Evolutionary conservation across 805 yeast species (phyloP).

Genomic region (Candida loeiensis): DNA sequence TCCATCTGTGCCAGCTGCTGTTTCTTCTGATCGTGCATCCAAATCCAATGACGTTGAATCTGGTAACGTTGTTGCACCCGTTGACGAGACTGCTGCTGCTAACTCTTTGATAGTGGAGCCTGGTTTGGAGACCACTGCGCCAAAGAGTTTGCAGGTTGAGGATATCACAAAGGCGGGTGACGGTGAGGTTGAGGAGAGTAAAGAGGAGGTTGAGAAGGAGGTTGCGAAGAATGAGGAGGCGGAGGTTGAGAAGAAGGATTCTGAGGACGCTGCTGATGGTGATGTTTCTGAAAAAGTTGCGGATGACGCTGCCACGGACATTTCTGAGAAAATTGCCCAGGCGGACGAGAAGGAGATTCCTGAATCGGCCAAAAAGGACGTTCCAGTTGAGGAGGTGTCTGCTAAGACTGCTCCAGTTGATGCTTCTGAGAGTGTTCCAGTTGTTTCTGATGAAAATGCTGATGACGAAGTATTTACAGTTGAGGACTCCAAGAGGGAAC

Average conservation of each 20-base stretch:
- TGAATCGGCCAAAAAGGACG: background rate
- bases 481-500: background rate
- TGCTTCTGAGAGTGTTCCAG: constrained; percentile 6
- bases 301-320: constrained; percentile 5
- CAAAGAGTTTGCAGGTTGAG: background rate
- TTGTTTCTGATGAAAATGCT: background rate
- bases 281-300: background rate
- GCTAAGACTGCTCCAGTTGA: background rate
- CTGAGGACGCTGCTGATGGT: background rate
- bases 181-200: background rate
- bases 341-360: constrained; percentile 9
- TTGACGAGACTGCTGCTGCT: background rate
- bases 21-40: no score
- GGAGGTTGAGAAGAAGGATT: constrained; percentile 5
- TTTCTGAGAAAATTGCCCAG: constrained; percentile 5
- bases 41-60: no score
- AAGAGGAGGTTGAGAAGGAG: constrained; percentile 1
- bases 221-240: background rate
- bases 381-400: background rate
- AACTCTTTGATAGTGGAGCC: constrained; percentile 1
- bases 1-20: no score
- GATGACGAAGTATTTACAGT: constrained; percentile 9
- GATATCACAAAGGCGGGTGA: background rate
- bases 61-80: background rate
- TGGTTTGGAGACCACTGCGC: background rate